These are phyloP conservation scores for Ambrosia hybrid DNA, from an alignment of 140 eudicot genomes.

Conservation along the genomic window DNA sequence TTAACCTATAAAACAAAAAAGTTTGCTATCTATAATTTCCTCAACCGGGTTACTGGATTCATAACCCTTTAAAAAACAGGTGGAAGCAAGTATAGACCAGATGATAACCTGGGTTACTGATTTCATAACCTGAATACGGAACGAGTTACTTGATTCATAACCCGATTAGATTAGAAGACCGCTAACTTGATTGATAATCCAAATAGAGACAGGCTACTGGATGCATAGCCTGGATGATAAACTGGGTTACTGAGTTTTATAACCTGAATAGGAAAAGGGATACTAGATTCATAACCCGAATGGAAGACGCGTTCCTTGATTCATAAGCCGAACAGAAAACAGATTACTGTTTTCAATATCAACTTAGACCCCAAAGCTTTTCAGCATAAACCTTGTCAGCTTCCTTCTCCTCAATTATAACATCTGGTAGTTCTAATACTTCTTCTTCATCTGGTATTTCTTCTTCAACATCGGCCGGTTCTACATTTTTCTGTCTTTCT, in stretches of 20 bases:
- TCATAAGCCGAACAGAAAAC: not conserved
- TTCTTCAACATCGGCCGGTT: constrained; percentile 41
- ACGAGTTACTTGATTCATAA: not conserved
- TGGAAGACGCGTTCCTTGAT: not conserved
- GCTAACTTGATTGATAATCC: too few relatives aligned
- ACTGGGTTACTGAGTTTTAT: too few relatives aligned
- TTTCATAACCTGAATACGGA: not conserved
- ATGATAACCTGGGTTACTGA: not conserved
- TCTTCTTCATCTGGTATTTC: constrained; percentile 69
- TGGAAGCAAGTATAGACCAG: too few relatives aligned
- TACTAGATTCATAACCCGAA: not conserved
- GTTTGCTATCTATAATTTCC: not conserved
- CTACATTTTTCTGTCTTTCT: constrained; percentile 39
- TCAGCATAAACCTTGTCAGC: constrained; percentile 87
- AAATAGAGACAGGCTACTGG: not conserved
- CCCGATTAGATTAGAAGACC: too few relatives aligned
- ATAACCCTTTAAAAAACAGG: not conserved
- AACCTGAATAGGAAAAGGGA: not conserved
- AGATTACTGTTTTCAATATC: constrained; percentile 25
- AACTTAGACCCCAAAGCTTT: constrained; percentile 73
- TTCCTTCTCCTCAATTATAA: constrained; percentile 54
- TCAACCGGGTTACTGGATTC: not conserved
- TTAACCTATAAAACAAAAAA: not conserved
- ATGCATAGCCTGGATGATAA: too few relatives aligned
- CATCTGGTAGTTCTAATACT: constrained; percentile 38